Evolutionary conservation across 106 monocot genomes (phyloP).

Genomic region (Dendrobium nobile): DNA sequence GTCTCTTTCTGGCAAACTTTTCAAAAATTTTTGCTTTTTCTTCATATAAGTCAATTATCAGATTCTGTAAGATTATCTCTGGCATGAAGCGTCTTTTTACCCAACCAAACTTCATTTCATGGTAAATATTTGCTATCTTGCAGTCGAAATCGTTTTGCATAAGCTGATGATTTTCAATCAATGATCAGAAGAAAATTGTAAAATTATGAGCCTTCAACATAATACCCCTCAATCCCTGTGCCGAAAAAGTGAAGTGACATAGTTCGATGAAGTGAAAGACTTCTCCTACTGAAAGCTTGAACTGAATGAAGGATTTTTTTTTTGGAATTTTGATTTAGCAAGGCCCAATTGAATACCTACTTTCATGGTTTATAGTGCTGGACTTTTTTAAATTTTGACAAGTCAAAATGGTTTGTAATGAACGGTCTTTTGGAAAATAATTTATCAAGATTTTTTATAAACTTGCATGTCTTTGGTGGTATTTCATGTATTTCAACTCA

Average conservation of each 20-base stretch:
- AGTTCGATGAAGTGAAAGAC: background rate
- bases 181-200: background rate
- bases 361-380: background rate
- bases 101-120: background rate
- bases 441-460: background rate
- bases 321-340: background rate
- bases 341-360: background rate
- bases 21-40: background rate
- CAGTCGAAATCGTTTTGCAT: background rate
- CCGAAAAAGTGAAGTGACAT: background rate
- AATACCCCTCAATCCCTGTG: background rate
- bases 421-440: background rate
- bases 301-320: background rate
- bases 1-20: slow-evolving; percentile 11
- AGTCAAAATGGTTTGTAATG: background rate
- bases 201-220: background rate
- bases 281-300: background rate
- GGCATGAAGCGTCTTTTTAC: background rate
- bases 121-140: background rate
- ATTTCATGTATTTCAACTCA: background rate
- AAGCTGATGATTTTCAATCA: background rate
- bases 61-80: background rate
- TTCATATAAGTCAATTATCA: background rate
- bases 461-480: background rate
- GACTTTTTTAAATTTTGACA: background rate